A percentile compares a stretch with the other conserved stretches of the same genome.
Conservation (phyloP, 148 eudicot genomes). For the Nyssa sinensis region DNA sequence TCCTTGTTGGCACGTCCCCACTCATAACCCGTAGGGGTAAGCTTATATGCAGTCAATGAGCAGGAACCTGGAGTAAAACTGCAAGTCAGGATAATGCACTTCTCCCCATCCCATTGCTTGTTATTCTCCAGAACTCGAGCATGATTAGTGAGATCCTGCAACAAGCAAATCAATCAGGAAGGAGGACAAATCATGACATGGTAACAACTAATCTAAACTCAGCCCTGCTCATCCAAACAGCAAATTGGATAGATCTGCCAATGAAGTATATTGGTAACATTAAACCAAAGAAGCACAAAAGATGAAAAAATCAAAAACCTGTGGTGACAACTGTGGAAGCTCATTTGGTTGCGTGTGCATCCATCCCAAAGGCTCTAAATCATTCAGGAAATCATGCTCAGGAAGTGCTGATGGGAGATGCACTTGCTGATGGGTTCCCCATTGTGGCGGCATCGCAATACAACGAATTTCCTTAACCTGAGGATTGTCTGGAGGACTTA, state of each 20-base stretch:
- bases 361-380: slow-evolving; percentile 99
- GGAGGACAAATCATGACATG: slow-evolving; percentile 8
- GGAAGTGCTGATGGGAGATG: slow-evolving; percentile 91
- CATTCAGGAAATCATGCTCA: slow-evolving; percentile 88
- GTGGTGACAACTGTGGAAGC: slow-evolving; percentile 96
- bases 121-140: slow-evolving; percentile 83
- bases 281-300: not conserved
- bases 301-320: slow-evolving; percentile 40
- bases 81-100: slow-evolving; percentile 89
- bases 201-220: not conserved
- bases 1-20: slow-evolving; percentile 97
- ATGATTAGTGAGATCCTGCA: slow-evolving; percentile 86
- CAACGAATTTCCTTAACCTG: slow-evolving; percentile 98
- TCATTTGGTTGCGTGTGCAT: slow-evolving; percentile 99
- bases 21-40: slow-evolving; percentile 93
- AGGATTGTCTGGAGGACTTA: slow-evolving; percentile 99
- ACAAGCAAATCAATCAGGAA: not conserved
- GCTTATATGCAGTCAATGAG: slow-evolving; percentile 95
- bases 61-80: slow-evolving; percentile 99
- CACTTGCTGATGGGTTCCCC: slow-evolving; percentile 97
- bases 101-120: slow-evolving; percentile 98
- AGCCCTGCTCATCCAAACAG: too few species aligned
- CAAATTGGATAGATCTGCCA: too few species aligned
- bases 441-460: slow-evolving; percentile 94
- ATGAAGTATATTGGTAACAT: not conserved